A percentile compares a stretch with the other conserved stretches of the same genome.
phyloP scores from a whole-genome alignment of 208 protist genomes.

The Polymyxa betae region DNA sequence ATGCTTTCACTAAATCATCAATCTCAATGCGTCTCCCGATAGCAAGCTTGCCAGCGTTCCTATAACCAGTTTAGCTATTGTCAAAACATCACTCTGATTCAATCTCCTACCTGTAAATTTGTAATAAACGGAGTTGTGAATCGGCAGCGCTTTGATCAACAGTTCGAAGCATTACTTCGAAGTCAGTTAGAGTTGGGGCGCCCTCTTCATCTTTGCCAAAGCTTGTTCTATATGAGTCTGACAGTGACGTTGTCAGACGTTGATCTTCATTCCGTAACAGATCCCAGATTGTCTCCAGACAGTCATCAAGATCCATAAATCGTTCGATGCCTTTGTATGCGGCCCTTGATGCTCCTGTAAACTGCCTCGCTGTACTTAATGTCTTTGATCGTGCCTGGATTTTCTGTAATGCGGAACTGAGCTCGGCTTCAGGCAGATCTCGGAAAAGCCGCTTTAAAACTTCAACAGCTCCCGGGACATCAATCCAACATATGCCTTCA shows the following conservation, averaged over 20 bases:
- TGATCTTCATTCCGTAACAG: neutral
- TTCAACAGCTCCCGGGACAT: neutral
- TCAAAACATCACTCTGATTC: neutral
- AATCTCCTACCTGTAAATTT: neutral
- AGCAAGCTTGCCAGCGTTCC: neutral
- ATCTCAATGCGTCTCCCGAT: neutral
- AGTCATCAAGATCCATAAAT: slow-evolving; percentile 48
- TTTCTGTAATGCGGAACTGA: neutral
- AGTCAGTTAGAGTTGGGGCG: neutral
- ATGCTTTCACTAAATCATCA: neutral
- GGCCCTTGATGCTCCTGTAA: neutral
- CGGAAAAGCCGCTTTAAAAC: neutral
- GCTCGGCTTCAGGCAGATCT: neutral
- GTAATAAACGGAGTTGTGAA: too few relatives aligned
- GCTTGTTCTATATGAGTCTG: neutral
- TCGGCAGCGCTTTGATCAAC: too few relatives aligned
- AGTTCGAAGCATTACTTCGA: neutral
- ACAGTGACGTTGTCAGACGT: neutral
- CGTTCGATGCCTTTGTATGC: slow-evolving; percentile 18
- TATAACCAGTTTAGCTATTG: neutral
- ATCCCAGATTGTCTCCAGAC: slow-evolving; percentile 32
- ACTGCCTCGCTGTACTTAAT: neutral
- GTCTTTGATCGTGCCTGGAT: neutral
- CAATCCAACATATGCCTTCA: slow-evolving; percentile 47
- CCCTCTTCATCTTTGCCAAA: neutral